Base-by-base conservation (phyloP, 345 rosid species). In the Melaleuca alternifolia region DNA sequence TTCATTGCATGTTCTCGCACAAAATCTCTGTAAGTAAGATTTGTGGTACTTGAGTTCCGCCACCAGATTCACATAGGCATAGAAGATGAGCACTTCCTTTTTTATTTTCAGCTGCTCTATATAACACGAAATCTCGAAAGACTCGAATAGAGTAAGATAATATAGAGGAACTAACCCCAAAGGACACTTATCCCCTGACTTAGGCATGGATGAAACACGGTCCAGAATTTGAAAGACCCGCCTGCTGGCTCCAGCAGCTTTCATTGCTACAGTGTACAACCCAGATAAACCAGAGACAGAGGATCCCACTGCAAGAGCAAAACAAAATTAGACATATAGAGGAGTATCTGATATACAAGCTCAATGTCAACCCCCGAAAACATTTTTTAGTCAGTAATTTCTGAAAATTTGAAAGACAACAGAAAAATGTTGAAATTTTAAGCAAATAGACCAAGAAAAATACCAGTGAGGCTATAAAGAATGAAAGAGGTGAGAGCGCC, bases 171-270 rank as follows among this genome's bases (percentile, higher is more conserved):
- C 93, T 87, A 57, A 97, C 99, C 98, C 94, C 16, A 92, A 75
- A 0, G 99, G 99, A 85, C 96, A 92, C 88, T 92, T 91, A 50
- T 95, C 93, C 84, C 98, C 99, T 9, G 98, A 89, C 87, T 84
- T 93, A 56, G 95, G 89, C 99, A 97, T 93, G 92, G 91, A 91
- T 85, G 98, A 95, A 87, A 92, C 93, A 33, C 97, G 98, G 90
- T 96, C 98, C 85, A 97, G 90, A 86, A 96, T 95, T 91, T 96
- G 99, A 82, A 97, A 97, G 52, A 96, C 97, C 84, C 99, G 91
- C 92, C 97, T 92, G 84, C 99, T 97, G 56, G 99, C 96, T 1
- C 99, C 99, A 23, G 99, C 98, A 86, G 99, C 99, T 94, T 97
- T 97, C 99, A 96, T 97, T 54, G 99, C 94, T 50, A 93, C 90